phyloP scores from a whole-genome alignment of 139 green algal species.

The Closterium sp. region DNA sequence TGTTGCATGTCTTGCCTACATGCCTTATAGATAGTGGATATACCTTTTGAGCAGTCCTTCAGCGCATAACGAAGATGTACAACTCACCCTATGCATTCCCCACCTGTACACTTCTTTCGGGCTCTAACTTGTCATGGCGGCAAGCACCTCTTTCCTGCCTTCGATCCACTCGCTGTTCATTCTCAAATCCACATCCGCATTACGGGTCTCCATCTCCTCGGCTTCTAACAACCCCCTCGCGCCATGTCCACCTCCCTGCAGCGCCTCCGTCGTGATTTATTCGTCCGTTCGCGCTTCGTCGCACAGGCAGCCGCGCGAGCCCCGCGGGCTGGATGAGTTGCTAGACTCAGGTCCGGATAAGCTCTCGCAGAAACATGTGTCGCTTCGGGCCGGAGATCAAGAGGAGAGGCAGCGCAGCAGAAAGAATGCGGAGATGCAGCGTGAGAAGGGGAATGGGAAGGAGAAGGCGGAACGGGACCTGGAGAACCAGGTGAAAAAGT shows the following conservation, averaged over 20 bases:
- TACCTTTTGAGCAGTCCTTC: too few species aligned
- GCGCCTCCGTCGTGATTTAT: background rate
- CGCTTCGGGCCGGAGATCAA: background rate
- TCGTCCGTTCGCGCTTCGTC: background rate
- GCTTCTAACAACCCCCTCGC: background rate
- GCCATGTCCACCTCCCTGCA: background rate
- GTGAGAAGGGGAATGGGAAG: conserved; percentile 4
- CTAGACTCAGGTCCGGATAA: background rate
- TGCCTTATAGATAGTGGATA: too few species aligned
- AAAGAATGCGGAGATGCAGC: conserved; percentile 5
- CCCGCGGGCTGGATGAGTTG: background rate
- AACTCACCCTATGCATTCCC: too few species aligned
- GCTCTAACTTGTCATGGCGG: background rate
- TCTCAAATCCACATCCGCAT: background rate
- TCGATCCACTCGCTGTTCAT: background rate
- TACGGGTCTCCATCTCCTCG: background rate
- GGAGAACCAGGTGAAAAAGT: background rate
- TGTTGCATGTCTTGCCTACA: too few species aligned
- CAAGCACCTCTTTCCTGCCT: background rate
- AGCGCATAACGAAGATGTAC: too few species aligned
- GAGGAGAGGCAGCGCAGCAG: background rate
- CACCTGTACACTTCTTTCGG: background rate
- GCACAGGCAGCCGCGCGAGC: background rate
- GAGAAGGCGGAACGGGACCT: background rate
- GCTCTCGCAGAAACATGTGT: background rate